A percentile compares a stretch with the other conserved stretches of the same genome.
phyloP scores from a whole-genome alignment of 305 asterid genomes.

The Rubia balearica region DNA sequence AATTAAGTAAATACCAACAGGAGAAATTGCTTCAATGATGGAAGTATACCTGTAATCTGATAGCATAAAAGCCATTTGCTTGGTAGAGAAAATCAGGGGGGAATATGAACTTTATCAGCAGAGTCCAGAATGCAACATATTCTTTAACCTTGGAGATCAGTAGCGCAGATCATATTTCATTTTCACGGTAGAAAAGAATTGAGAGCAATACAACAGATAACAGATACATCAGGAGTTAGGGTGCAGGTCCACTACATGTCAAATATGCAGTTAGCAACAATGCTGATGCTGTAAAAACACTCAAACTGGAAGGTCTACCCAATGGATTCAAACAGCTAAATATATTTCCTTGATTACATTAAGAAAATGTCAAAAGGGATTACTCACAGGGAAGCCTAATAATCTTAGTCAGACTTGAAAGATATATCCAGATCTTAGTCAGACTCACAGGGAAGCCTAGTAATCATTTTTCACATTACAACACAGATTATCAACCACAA shows the following conservation, averaged over 20 bases:
- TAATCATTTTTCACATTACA: neutral
- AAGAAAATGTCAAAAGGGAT: neutral
- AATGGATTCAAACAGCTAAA: neutral
- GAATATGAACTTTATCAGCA: neutral
- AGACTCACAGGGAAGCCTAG: neutral
- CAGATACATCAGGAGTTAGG: neutral
- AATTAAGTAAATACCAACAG: neutral
- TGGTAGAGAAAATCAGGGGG: neutral
- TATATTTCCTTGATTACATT: neutral
- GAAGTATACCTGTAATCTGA: neutral
- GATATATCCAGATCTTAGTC: neutral
- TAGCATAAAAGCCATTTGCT: slow-evolving; percentile 5
- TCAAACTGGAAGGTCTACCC: neutral
- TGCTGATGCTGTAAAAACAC: neutral
- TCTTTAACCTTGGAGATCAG: neutral
- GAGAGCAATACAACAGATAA: neutral
- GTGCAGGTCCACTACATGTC: neutral
- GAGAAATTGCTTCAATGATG: neutral
- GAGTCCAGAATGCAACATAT: neutral
- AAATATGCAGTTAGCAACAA: neutral
- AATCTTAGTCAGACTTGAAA: no score
- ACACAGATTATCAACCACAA: neutral
- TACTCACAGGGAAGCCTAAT: neutral
- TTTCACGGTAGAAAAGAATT: neutral
- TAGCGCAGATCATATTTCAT: neutral